Evolutionary conservation across 306 rosid species (phyloP).

Genomic region (Ammopiptanthus mongolicus): DNA sequence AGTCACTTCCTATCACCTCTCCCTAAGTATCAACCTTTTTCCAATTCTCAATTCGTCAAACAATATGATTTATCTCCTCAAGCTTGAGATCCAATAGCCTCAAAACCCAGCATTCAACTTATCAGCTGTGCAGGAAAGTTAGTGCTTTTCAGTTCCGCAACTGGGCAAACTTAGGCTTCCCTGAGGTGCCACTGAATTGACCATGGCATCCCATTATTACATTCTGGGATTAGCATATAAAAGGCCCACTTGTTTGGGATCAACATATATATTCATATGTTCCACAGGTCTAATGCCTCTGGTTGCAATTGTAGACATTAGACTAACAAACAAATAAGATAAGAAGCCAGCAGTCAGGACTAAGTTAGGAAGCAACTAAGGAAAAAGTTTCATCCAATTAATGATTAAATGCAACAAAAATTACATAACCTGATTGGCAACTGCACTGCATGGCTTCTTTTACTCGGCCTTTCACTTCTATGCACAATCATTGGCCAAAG

Average conservation of each 20-base stretch:
- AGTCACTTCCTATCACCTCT: not conserved
- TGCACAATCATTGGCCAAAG: conserved; percentile 19
- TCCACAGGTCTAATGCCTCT: not conserved
- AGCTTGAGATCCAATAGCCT: not conserved
- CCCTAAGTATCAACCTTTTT: not conserved
- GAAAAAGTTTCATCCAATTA: conserved; percentile 36
- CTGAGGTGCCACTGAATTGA: not conserved
- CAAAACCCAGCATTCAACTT: not conserved
- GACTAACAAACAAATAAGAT: not conserved
- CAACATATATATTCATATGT: not conserved
- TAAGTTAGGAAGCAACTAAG: not conserved
- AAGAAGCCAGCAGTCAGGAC: not conserved
- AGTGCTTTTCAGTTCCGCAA: not conserved
- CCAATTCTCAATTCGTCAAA: not conserved
- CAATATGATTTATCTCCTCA: not conserved
- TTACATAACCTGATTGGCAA: conserved; percentile 35
- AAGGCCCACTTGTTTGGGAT: not conserved
- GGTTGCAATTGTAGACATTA: not conserved
- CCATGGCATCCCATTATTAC: not conserved
- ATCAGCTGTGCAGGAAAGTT: not conserved
- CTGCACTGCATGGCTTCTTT: conserved; percentile 22
- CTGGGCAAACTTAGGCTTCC: not conserved
- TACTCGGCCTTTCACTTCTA: conserved; percentile 18
- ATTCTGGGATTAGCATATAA: not conserved
- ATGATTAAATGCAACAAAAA: conserved; percentile 28